Percentiles rank a stretch among this genome's conserved stretches.
Evolutionary conservation across 2,329 filamentous ascomycete genomes (phyloP).

Genomic region (Ceratocystis ficicola): DNA sequence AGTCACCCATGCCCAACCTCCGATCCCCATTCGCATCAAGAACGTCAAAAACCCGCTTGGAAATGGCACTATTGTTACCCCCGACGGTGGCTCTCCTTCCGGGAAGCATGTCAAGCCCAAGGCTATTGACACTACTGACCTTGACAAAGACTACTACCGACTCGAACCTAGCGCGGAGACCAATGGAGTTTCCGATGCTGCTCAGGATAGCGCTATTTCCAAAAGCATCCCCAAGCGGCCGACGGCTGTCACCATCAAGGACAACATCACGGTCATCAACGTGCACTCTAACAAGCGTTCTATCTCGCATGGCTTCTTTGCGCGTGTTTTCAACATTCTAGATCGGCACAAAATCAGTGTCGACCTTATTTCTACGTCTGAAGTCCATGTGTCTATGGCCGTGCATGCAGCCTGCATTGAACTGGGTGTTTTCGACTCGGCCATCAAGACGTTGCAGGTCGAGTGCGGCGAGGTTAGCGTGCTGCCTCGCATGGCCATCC

Average conservation of each 20-base stretch:
- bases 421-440: conserved; percentile 51
- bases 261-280: conserved; percentile 92
- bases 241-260: conserved; percentile 92
- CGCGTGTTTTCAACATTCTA: conserved; percentile 82
- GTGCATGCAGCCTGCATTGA: conserved; percentile 66
- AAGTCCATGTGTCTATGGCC: conserved; percentile 96
- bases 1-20: conserved; percentile 64
- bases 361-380: conserved; percentile 88
- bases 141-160: not conserved
- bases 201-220: conserved; percentile 27
- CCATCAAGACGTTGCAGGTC: conserved; percentile 54
- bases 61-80: conserved; percentile 69
- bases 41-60: conserved; percentile 80
- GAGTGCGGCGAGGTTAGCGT: conserved; percentile 84
- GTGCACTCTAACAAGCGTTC: conserved; percentile 96
- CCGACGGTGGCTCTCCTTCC: conserved; percentile 49
- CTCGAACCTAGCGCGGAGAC: not conserved
- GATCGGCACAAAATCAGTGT: conserved; percentile 80
- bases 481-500: conserved; percentile 82
- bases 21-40: conserved; percentile 80
- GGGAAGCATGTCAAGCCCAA: conserved; percentile 35
- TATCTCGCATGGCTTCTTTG: conserved; percentile 90
- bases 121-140: conserved; percentile 31
- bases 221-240: conserved; percentile 58
- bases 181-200: not conserved